Percentiles rank a stretch among this genome's conserved stretches.
Conservation (phyloP, 1,284 basidiomycete species). For the Amylostereum areolatum region DNA sequence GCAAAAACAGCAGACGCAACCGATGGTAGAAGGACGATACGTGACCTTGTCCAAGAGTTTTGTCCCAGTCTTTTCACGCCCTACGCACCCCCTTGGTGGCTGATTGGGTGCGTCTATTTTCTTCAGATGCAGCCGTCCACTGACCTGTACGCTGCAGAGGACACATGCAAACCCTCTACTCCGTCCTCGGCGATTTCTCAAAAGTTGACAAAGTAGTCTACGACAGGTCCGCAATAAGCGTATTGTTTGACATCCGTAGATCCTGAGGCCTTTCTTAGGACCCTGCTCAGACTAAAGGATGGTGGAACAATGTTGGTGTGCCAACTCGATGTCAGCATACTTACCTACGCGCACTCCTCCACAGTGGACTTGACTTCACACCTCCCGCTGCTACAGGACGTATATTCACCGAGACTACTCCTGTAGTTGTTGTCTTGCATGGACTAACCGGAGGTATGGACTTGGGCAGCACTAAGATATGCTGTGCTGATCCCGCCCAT, state of each 20-base stretch:
- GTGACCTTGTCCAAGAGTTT: constrained; percentile 45
- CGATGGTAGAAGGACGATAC: constrained; percentile 21
- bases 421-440: constrained; percentile 81
- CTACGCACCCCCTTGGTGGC: constrained; percentile 65
- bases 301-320: constrained; percentile 62
- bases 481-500: constrained; percentile 4
- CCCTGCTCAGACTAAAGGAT: constrained; percentile 54
- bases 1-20: neutral
- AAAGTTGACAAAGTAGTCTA: constrained; percentile 68
- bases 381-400: constrained; percentile 46
- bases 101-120: constrained; percentile 47
- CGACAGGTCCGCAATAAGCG: constrained; percentile 42
- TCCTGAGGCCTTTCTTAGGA: constrained; percentile 28
- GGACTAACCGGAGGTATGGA: constrained; percentile 77
- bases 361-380: constrained; percentile 67
- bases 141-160: constrained; percentile 37
- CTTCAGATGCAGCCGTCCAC: neutral
- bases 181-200: constrained; percentile 66
- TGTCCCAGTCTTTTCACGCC: constrained; percentile 51
- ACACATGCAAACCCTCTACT: constrained; percentile 70
- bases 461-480: constrained; percentile 9
- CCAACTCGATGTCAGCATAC: neutral
- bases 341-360: constrained; percentile 3
- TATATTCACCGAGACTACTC: constrained; percentile 54
- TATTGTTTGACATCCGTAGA: neutral